Percentiles rank a stretch among this genome's conserved stretches.
Conservation (phyloP, 331 rosid genomes). For the Phaseolus coccineus region DNA sequence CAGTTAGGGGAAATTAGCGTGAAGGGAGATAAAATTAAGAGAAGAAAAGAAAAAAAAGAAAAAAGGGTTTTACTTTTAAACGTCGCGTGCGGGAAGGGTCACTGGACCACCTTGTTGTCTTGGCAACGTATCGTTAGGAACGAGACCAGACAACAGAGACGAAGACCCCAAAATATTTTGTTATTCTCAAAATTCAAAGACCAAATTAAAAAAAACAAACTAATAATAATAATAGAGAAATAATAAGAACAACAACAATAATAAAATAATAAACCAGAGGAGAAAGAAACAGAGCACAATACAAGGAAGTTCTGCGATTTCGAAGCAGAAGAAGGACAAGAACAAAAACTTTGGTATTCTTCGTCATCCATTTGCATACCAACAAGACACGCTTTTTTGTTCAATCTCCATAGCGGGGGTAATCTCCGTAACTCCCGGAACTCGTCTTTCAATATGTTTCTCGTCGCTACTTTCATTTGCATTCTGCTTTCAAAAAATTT, state of each 20-base stretch:
- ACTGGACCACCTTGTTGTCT: conserved; percentile 53
- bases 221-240: neutral
- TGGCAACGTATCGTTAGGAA: conserved; percentile 43
- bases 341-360: conserved; percentile 41
- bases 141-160: conserved; percentile 28
- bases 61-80: conserved; percentile 42
- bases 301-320: conserved; percentile 47
- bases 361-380: conserved; percentile 48
- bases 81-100: conserved; percentile 68
- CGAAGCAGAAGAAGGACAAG: conserved; percentile 49
- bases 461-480: conserved; percentile 27
- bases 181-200: conserved; percentile 18
- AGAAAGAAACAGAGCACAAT: conserved; percentile 37
- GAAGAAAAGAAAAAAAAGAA: neutral
- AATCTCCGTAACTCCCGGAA: conserved; percentile 50
- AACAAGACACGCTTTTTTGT: conserved; percentile 50
- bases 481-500: conserved; percentile 8
- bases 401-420: conserved; percentile 53
- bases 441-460: conserved; percentile 46
- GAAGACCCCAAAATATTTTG: conserved; percentile 15
- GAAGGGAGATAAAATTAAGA: neutral
- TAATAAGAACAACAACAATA: neutral
- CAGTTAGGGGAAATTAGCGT: neutral
- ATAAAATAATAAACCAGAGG: neutral
- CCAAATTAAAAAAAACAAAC: neutral